phyloP scores from a whole-genome alignment of 352 stramenopile genomes.

The Phytophthora pini region DNA sequence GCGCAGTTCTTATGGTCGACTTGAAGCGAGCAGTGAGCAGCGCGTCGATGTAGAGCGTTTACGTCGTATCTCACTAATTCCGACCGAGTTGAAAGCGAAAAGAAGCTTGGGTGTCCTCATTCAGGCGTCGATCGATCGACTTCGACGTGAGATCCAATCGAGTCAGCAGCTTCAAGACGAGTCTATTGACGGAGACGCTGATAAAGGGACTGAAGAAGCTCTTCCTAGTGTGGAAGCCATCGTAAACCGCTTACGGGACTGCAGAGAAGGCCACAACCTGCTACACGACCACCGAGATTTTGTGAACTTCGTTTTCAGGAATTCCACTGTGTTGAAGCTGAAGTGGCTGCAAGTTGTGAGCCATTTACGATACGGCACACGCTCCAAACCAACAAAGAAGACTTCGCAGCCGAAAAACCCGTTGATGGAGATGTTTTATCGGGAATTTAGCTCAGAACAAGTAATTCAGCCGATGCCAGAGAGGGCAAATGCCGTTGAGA shows the following conservation, averaged over 20 bases:
- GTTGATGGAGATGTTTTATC: conserved; percentile 42
- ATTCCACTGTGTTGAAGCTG: conserved; percentile 46
- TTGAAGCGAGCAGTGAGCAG: conserved; percentile 21
- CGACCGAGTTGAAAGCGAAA: conserved; percentile 16
- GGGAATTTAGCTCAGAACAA: conserved; percentile 39
- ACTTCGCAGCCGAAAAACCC: not conserved
- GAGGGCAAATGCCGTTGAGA: conserved; percentile 51
- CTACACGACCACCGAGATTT: conserved; percentile 54
- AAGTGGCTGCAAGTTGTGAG: conserved; percentile 66
- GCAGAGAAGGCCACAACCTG: conserved; percentile 38
- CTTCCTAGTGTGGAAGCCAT: conserved; percentile 43
- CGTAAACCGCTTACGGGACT: conserved; percentile 47
- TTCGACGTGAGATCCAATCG: conserved; percentile 34
- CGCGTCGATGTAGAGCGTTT: conserved; percentile 18
- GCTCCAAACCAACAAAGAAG: not conserved
- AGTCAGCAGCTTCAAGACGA: not conserved
- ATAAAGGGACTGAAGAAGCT: not conserved
- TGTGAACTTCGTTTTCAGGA: conserved; percentile 70
- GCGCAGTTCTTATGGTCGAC: conserved; percentile 24
- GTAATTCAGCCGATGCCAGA: conserved; percentile 39
- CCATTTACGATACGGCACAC: conserved; percentile 45
- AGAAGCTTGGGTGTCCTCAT: conserved; percentile 33
- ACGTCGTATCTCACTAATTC: conserved; percentile 15
- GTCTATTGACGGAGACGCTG: not conserved
- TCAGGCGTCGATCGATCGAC: conserved; percentile 39